Evolutionary conservation across 352 stramenopile species (phyloP), one percentile per base, ranked within the genome.

Genomic region (Salisapilia sapeloensis): DNA sequence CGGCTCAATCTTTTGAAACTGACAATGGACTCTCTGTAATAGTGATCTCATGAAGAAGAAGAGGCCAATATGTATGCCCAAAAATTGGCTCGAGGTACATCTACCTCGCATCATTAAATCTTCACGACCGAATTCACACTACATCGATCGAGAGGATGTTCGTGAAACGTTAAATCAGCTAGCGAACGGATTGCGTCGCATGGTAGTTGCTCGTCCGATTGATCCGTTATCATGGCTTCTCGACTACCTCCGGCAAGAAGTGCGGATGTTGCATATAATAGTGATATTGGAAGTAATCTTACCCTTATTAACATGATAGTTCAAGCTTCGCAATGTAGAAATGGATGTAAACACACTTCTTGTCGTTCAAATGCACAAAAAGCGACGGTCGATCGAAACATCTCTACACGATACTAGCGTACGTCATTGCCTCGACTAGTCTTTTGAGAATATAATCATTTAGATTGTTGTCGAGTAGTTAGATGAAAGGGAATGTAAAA

Each of bases 341-440:
- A 39, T 46, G 26, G 44, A 65, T 9, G 44, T 58, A 1, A 40
- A 42, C 14, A 50, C 57, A 6, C 39, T 55, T n/a, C 44, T 82
- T 15, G 36, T 74, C 19, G 38, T 60, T 9, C 62, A 82, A 30
- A 79, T 79, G 55, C 66, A 82, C 50, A 71, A 60, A 36, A 82
- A 79, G 41, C 60, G 62, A 11, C 48, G 62, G 14, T 46, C 75
- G 18, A 77, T 82, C 25, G 57, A 82, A 31, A 56, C 52, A 33
- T 40, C 58, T 11, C 46, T 75, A 29, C 33, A 48, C 6, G 55
- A 65, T 35, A 82, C 58, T 7, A 66, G 62, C 43, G 49, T 56
- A 17, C 20, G 26, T 28, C 10, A 12, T 24, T 13, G 8, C 2
- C 3, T 8, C 3, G 16, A 4, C 8, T 13, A 15, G 18, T 28